These are phyloP conservation scores for Fusarium circinatum DNA, from an alignment of 2,329 filamentous ascomycete species.

Conservation along the genomic window DNA sequence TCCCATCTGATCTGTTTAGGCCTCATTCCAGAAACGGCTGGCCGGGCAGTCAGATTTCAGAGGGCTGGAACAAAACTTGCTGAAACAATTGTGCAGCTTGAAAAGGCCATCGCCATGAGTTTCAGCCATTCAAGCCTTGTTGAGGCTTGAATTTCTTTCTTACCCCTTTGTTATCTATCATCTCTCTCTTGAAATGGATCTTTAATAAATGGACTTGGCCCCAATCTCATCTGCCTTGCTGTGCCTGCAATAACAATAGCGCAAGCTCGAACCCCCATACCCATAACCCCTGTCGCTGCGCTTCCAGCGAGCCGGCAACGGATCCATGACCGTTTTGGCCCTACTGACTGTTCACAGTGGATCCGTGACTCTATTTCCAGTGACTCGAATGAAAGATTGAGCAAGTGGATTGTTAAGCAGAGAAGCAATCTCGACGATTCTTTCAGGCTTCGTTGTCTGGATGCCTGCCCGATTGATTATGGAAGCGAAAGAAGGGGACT, in stretches of 20 bases:
- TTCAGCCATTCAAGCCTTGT: conserved; percentile 4
- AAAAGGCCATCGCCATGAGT: conserved; percentile 3
- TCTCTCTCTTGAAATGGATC: conserved; percentile 20
- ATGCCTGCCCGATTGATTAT: conserved; percentile 23
- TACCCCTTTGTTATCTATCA: conserved; percentile 19
- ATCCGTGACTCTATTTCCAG: conserved; percentile 40
- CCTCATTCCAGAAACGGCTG: conserved; percentile 29
- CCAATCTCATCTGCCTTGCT: conserved; percentile 38
- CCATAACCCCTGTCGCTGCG: conserved; percentile 29
- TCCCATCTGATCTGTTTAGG: conserved; percentile 33
- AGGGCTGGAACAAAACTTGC: conserved; percentile 10
- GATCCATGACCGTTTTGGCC: conserved; percentile 39
- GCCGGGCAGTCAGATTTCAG: conserved; percentile 13
- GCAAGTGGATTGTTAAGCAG: conserved; percentile 41
- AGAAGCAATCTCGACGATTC: conserved; percentile 29
- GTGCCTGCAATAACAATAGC: conserved; percentile 43
- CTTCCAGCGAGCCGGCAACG: conserved; percentile 43
- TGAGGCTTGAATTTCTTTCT: background rate
- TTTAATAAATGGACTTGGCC: conserved; percentile 36
- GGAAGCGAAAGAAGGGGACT: background rate
- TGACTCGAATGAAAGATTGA: conserved; percentile 12
- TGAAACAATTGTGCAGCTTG: conserved; percentile 19
- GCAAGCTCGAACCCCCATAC: conserved; percentile 33
- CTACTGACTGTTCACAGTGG: conserved; percentile 36
- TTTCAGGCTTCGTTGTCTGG: conserved; percentile 9